These are phyloP conservation scores for Mycena leptocephala DNA, from an alignment of 768 basidiomycete genomes.

Conservation along the genomic window DNA sequence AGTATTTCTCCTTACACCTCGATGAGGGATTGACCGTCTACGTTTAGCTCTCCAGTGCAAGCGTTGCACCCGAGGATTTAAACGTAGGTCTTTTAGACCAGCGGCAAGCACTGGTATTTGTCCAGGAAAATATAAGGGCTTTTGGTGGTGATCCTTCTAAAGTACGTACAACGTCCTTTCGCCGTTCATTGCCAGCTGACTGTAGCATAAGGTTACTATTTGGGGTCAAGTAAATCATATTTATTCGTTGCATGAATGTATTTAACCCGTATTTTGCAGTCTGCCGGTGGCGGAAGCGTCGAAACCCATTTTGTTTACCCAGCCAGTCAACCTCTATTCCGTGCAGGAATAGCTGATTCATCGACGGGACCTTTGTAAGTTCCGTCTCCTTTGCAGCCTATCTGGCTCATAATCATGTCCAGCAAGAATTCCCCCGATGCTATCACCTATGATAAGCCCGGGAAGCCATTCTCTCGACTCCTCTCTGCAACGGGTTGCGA, in stretches of 20 bases:
- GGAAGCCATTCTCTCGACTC: constrained; percentile 65
- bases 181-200: not conserved
- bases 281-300: constrained; percentile 68
- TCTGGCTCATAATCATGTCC: not conserved
- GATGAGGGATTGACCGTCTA: not conserved
- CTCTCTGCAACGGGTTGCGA: constrained; percentile 63
- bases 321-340: constrained; percentile 56
- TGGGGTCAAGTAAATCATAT: constrained; percentile 66
- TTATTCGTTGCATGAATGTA: not conserved
- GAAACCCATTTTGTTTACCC: constrained; percentile 66
- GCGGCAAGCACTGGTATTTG: constrained; percentile 69
- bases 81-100: constrained; percentile 78
- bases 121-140: constrained; percentile 75
- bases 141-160: constrained; percentile 79
- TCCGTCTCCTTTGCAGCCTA: not conserved
- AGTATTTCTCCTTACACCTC: constrained; percentile 31
- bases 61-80: constrained; percentile 63
- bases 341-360: constrained; percentile 69
- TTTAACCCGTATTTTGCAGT: constrained; percentile 46
- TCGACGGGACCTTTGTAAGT: constrained; percentile 70
- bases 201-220: constrained; percentile 61
- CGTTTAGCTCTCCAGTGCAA: constrained; percentile 62
- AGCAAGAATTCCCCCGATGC: constrained; percentile 68
- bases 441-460: constrained; percentile 66
- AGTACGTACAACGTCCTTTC: constrained; percentile 43